A percentile compares a stretch with the other conserved stretches of the same genome.
Evolutionary conservation across 2,329 filamentous ascomycete species (phyloP).

Genomic region (Xylaria sp.): DNA sequence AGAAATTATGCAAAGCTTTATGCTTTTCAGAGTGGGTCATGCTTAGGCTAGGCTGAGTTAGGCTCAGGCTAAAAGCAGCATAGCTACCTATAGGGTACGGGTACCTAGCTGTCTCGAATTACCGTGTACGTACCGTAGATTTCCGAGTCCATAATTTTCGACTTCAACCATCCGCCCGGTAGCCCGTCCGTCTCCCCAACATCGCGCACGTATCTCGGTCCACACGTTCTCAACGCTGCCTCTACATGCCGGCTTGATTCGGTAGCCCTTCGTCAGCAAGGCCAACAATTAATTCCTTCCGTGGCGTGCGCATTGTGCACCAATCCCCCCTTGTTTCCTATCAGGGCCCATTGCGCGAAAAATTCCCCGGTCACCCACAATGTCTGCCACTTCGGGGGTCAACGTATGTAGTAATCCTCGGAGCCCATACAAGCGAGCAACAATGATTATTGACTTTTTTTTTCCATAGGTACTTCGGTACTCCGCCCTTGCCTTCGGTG

Average conservation of each 20-base stretch:
- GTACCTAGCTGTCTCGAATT: slow-evolving; percentile 2
- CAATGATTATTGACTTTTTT: slow-evolving; percentile 16
- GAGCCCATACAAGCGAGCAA: not conserved
- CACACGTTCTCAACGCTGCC: slow-evolving; percentile 29
- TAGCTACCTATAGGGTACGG: too few relatives aligned
- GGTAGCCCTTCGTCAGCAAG: slow-evolving; percentile 43
- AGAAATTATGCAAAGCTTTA: too few relatives aligned
- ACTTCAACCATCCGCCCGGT: slow-evolving; percentile 38
- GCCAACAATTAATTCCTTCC: slow-evolving; percentile 52
- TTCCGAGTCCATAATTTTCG: slow-evolving; percentile 36
- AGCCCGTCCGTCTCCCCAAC: slow-evolving; percentile 37
- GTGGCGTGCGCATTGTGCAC: slow-evolving; percentile 11
- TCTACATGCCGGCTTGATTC: slow-evolving; percentile 42
- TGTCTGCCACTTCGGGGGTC: slow-evolving; percentile 74
- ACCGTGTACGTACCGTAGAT: slow-evolving; percentile 22
- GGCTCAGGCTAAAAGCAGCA: too few relatives aligned
- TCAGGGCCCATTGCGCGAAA: slow-evolving; percentile 53
- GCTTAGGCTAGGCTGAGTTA: too few relatives aligned
- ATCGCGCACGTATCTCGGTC: slow-evolving; percentile 44
- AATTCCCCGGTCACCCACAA: slow-evolving; percentile 54
- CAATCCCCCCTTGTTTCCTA: slow-evolving; percentile 34
- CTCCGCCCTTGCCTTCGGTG: slow-evolving; percentile 88
- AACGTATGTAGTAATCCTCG: slow-evolving; percentile 63
- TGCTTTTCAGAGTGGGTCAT: too few relatives aligned
- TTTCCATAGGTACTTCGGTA: slow-evolving; percentile 88